Evolutionary conservation across 2,329 filamentous ascomycete species (phyloP).

Genomic region (Ophidiomyces ophidiicola): DNA sequence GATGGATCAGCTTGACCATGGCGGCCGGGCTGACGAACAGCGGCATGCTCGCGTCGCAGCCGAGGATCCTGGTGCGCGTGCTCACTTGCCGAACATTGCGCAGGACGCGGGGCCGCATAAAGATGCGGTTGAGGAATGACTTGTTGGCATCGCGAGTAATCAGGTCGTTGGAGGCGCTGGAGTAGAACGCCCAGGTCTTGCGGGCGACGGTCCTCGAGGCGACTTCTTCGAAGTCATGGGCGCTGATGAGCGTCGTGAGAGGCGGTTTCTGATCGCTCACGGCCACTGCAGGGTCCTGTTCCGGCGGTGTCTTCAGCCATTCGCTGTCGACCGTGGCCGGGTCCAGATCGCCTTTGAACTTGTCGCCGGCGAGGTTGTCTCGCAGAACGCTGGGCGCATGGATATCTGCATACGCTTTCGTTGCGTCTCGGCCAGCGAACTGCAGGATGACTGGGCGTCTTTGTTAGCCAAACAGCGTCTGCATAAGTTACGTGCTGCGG

Average conservation of each 20-base stretch:
- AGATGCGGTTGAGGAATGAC: constrained; percentile 43
- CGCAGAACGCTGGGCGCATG: constrained; percentile 38
- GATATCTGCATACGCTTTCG: constrained; percentile 34
- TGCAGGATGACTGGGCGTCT: constrained; percentile 35
- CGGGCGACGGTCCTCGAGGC: constrained; percentile 44
- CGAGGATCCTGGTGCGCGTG: constrained; percentile 44
- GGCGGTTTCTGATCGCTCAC: constrained; percentile 24
- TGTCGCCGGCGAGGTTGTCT: constrained; percentile 32
- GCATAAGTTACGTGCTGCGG: background rate
- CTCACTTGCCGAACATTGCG: constrained; percentile 44
- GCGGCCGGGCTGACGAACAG: constrained; percentile 54
- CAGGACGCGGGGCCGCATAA: constrained; percentile 48
- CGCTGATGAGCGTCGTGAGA: constrained; percentile 44
- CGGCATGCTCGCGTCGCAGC: constrained; percentile 41
- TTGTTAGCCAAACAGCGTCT: background rate
- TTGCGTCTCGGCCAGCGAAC: constrained; percentile 37
- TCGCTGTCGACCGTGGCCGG: constrained; percentile 37
- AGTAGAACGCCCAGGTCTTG: constrained; percentile 60
- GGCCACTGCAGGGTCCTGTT: constrained; percentile 21
- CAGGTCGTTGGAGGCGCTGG: constrained; percentile 52
- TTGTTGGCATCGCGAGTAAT: constrained; percentile 47
- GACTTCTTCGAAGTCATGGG: constrained; percentile 49
- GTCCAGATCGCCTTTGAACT: constrained; percentile 41
- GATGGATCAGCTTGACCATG: constrained; percentile 52
- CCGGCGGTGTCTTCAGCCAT: constrained; percentile 35